Conservation (phyloP, 2,329 filamentous ascomycete species). For the Diaporthe helianthi region DNA sequence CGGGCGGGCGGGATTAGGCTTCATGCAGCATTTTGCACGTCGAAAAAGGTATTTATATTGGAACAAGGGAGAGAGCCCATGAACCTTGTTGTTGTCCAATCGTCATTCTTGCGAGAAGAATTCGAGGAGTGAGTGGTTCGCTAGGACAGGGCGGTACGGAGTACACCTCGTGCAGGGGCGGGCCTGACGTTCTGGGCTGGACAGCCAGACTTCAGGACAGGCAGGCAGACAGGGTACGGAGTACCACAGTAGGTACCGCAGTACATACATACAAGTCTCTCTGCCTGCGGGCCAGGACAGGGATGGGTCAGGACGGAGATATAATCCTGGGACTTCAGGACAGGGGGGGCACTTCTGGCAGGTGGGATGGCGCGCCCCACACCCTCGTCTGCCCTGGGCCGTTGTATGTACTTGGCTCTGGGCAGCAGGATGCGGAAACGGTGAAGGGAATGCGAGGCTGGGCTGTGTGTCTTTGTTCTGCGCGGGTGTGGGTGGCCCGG, state of each 20-base stretch:
- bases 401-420: conserved; percentile 14
- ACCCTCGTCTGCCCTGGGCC: conserved; percentile 3
- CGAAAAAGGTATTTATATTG: conserved; percentile 30
- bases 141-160: conserved; percentile 14
- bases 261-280: background rate
- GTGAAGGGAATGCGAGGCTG: conserved; percentile 12
- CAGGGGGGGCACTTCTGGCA: conserved; percentile 23
- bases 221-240: too few relatives aligned
- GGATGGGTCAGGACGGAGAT: conserved; percentile 26
- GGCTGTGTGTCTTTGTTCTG: background rate
- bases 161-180: conserved; percentile 22
- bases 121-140: conserved; percentile 25
- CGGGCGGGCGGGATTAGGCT: conserved; percentile 22
- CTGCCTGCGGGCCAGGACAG: conserved; percentile 24
- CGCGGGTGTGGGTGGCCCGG: background rate
- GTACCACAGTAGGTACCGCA: too few relatives aligned
- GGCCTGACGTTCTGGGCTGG: conserved; percentile 25
- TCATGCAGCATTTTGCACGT: conserved; percentile 28
- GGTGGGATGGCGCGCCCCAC: conserved; percentile 27
- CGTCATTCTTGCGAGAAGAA: conserved; percentile 27
- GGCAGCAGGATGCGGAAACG: conserved; percentile 25
- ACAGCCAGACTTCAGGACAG: too few relatives aligned
- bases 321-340: conserved; percentile 23
- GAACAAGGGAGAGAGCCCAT: conserved; percentile 24
- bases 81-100: conserved; percentile 27